phyloP scores from a whole-genome alignment of 2,329 filamentous ascomycete species.

The Phialocephala subalpina region DNA sequence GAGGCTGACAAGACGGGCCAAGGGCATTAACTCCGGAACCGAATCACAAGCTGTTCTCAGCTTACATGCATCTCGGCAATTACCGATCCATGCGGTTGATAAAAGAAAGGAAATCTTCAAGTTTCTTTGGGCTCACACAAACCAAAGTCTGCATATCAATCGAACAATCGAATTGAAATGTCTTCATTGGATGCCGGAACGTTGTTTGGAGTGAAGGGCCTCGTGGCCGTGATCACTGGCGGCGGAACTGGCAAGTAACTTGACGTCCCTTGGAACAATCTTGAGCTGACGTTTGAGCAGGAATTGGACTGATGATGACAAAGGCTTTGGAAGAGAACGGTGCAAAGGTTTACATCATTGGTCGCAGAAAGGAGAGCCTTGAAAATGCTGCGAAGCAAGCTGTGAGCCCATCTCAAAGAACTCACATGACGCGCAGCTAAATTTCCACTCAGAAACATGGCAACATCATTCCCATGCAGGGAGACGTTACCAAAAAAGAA shows the following conservation, averaged over 20 bases:
- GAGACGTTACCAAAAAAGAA: conserved; percentile 68
- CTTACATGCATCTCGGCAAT: no score
- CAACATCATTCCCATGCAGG: conserved; percentile 43
- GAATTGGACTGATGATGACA: conserved; percentile 66
- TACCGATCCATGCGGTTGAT: no score
- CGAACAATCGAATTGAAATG: conserved; percentile 4
- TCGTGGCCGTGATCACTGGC: conserved; percentile 66
- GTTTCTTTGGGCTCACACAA: background rate
- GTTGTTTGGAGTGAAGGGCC: conserved; percentile 61
- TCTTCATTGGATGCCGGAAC: conserved; percentile 18
- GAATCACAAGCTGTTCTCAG: no score
- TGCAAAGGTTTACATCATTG: conserved; percentile 63
- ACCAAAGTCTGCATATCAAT: background rate
- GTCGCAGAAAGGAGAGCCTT: conserved; percentile 57
- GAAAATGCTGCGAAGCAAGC: conserved; percentile 50
- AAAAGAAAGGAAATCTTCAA: background rate
- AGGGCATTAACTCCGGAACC: no score
- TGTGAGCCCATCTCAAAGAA: background rate
- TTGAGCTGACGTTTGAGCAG: conserved; percentile 42
- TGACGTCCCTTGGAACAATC: background rate
- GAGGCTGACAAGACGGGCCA: no score
- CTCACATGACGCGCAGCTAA: background rate
- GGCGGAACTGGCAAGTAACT: conserved; percentile 55
- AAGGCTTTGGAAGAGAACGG: conserved; percentile 61
- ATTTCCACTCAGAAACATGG: conserved; percentile 25